Evolutionary conservation across 2,329 filamentous ascomycete species (phyloP).

Genomic region (Ophiostoma sp.): DNA sequence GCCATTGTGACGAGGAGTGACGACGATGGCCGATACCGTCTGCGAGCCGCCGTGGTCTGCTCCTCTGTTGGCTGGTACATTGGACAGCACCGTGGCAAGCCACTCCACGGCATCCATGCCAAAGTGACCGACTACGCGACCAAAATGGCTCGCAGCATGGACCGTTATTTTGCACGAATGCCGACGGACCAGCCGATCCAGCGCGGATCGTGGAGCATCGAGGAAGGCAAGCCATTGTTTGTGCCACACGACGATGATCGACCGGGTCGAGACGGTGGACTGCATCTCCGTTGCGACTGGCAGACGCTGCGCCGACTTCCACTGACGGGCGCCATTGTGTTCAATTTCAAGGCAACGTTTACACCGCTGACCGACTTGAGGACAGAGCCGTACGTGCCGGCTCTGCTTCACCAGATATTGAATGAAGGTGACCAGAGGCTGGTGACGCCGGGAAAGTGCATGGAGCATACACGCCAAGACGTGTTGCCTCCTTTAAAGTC

Average conservation of each 20-base stretch:
- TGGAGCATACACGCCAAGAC: conserved; percentile 76
- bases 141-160: conserved; percentile 87
- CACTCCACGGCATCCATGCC: conserved; percentile 69
- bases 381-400: conserved; percentile 72
- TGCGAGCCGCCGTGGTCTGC: conserved; percentile 76
- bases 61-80: conserved; percentile 80
- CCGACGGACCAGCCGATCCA: conserved; percentile 74
- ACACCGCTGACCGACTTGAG: conserved; percentile 70
- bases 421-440: conserved; percentile 51
- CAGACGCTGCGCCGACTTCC: conserved; percentile 80
- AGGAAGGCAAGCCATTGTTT: conserved; percentile 72
- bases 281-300: conserved; percentile 80
- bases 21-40: conserved; percentile 68
- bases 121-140: conserved; percentile 80
- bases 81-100: conserved; percentile 68
- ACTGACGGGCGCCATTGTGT: conserved; percentile 71
- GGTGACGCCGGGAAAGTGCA: conserved; percentile 66
- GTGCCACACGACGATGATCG: conserved; percentile 47
- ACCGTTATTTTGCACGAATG: conserved; percentile 72
- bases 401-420: conserved; percentile 67
- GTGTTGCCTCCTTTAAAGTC: conserved; percentile 63
- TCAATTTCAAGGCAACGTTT: conserved; percentile 88
- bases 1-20: conserved; percentile 72
- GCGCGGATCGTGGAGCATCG: conserved; percentile 80
- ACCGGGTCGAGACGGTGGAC: conserved; percentile 54